Conservation (phyloP, 805 yeast genomes). For the Candida insectorum region DNA sequence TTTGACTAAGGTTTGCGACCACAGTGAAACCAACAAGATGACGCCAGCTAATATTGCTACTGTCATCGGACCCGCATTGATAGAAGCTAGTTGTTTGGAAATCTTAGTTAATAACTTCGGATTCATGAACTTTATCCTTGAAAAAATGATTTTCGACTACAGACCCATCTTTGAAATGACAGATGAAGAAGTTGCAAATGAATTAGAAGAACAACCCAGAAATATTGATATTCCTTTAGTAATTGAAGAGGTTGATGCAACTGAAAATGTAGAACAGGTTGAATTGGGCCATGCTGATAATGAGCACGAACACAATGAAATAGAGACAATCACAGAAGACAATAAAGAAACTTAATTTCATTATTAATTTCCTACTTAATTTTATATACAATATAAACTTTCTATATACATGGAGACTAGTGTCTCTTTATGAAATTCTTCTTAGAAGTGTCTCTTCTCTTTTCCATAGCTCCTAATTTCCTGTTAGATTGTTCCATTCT, state of each 20-base stretch:
- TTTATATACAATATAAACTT: too few relatives aligned
- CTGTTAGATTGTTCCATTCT: conserved; percentile 33
- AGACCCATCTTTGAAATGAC: conserved; percentile 31
- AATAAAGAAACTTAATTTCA: neutral
- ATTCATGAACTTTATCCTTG: conserved; percentile 51
- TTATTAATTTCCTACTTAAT: neutral
- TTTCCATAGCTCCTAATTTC: conserved; percentile 35
- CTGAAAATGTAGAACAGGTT: too few relatives aligned
- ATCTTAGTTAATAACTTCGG: conserved; percentile 49
- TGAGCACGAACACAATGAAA: neutral
- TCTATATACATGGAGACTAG: too few relatives aligned
- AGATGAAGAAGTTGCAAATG: conserved; percentile 5
- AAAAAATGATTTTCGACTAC: conserved; percentile 45
- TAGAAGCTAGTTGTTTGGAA: conserved; percentile 52
- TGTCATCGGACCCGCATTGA: conserved; percentile 68
- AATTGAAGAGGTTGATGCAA: too few relatives aligned
- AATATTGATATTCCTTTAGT: too few relatives aligned
- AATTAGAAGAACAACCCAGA: neutral
- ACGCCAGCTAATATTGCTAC: conserved; percentile 86
- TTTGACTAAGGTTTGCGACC: conserved; percentile 62
- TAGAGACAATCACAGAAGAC: neutral
- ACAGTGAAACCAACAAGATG: conserved; percentile 76
- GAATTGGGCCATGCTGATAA: neutral
- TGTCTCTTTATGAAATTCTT: conserved; percentile 41
- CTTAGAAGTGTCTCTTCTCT: conserved; percentile 26